phyloP scores from a whole-genome alignment of 2,329 filamentous ascomycete genomes.

The Paraconiothyrium brasiliense region DNA sequence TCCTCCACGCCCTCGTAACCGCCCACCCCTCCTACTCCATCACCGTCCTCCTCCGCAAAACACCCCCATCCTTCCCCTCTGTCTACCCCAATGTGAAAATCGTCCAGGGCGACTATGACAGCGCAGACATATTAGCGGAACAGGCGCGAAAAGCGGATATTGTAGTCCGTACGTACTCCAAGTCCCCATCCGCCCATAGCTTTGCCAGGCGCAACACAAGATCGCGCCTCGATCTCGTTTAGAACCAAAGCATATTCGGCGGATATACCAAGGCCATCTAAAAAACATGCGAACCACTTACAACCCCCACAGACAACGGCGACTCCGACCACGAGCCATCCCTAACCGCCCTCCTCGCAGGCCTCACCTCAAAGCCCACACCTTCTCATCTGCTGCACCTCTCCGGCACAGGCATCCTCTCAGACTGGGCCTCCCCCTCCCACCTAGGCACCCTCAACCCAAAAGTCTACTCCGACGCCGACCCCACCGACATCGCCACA shows the following conservation, averaged over 20 bases:
- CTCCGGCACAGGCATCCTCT: constrained; percentile 64
- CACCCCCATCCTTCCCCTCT: constrained; percentile 37
- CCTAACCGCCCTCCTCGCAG: constrained; percentile 59
- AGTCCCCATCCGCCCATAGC: too few relatives aligned
- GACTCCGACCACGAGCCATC: constrained; percentile 41
- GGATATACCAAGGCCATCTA: too few relatives aligned
- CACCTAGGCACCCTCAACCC: constrained; percentile 34
- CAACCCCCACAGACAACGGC: constrained; percentile 41
- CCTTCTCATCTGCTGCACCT: constrained; percentile 62
- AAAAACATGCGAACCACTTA: too few relatives aligned
- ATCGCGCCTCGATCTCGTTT: too few relatives aligned
- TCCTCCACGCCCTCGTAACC: constrained; percentile 56
- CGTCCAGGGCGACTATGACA: constrained; percentile 60
- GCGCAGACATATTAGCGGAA: constrained; percentile 53
- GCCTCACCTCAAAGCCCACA: constrained; percentile 57
- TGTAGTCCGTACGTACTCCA: constrained; percentile 54
- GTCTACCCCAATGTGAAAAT: constrained; percentile 56
- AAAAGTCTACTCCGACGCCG: constrained; percentile 68
- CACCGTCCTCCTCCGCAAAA: constrained; percentile 56
- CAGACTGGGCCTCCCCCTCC: constrained; percentile 52
- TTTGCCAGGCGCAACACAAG: too few relatives aligned
- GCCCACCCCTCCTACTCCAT: constrained; percentile 59
- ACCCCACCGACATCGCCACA: constrained; percentile 63
- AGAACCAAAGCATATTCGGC: too few relatives aligned
- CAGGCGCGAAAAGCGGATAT: constrained; percentile 61